These are phyloP conservation scores for Psidium friedrichsthalianum DNA, from an alignment of 345 rosid genomes.

Conservation along the genomic window DNA sequence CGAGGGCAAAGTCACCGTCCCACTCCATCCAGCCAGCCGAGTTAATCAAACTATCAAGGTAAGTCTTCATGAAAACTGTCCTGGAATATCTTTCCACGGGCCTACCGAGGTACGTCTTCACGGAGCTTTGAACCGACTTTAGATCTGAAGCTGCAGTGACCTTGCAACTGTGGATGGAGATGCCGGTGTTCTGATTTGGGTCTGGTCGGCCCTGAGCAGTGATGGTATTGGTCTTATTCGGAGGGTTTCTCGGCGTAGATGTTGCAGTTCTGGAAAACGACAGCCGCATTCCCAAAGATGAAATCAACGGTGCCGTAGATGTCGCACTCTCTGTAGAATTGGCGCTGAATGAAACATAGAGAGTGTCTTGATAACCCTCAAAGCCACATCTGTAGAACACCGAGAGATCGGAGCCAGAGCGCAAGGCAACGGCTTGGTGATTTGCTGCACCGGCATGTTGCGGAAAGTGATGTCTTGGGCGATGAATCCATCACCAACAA, in stretches of 20 bases:
- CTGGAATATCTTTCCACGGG: slow-evolving; percentile 53
- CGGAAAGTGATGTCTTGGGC: slow-evolving; percentile 52
- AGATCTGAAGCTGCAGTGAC: slow-evolving; percentile 39
- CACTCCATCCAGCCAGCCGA: slow-evolving; percentile 48
- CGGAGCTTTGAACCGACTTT: slow-evolving; percentile 27
- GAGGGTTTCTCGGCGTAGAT: slow-evolving; percentile 26
- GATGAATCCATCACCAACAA: slow-evolving; percentile 45
- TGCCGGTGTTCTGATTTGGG: slow-evolving; percentile 55
- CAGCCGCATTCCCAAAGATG: slow-evolving; percentile 56
- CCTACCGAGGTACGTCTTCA: slow-evolving; percentile 37
- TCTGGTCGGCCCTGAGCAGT: slow-evolving; percentile 49
- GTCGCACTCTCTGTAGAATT: slow-evolving; percentile 50
- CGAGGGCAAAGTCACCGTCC: slow-evolving; percentile 36
- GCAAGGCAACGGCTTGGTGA: slow-evolving; percentile 60
- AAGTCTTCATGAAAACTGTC: slow-evolving; percentile 29
- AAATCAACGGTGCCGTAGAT: slow-evolving; percentile 51
- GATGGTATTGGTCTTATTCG: slow-evolving; percentile 22
- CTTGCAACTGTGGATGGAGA: slow-evolving; percentile 37
- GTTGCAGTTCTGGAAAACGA: slow-evolving; percentile 42
- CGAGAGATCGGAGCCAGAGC: slow-evolving; percentile 59
- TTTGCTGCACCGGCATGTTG: slow-evolving; percentile 59
- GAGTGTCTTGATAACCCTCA: slow-evolving; percentile 57
- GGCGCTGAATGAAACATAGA: slow-evolving; percentile 46
- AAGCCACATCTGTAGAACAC: slow-evolving; percentile 55
- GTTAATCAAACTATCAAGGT: slow-evolving; percentile 30